These are phyloP conservation scores for Aspergillus brunneoviolaceus DNA, from an alignment of 2,329 filamentous ascomycete species.

Conservation along the genomic window DNA sequence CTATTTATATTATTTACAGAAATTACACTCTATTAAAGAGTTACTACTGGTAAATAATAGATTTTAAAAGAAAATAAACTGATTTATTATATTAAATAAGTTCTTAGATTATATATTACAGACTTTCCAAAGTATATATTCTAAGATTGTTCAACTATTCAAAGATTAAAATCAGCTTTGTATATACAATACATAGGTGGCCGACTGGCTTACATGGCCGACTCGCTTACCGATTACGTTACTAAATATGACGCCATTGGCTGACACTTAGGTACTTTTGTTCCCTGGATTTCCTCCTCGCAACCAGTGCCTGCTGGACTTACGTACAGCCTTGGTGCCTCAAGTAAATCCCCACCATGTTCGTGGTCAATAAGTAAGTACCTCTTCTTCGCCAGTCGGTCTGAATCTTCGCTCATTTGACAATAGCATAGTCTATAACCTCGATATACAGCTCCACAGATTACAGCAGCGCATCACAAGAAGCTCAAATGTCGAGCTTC, in stretches of 20 bases:
- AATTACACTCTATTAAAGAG: too few species aligned
- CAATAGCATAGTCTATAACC: conserved; percentile 54
- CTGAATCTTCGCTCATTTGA: neutral
- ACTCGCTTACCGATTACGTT: neutral
- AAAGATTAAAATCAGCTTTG: too few species aligned
- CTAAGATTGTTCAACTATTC: too few species aligned
- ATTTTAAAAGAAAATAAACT: too few species aligned
- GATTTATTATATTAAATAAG: too few species aligned
- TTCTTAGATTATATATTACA: too few species aligned
- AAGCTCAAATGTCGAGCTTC: conserved; percentile 4
- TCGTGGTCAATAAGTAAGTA: neutral
- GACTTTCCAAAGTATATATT: too few species aligned
- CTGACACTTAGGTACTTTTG: neutral
- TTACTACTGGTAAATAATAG: too few species aligned
- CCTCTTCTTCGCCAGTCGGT: neutral
- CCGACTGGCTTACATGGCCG: too few species aligned
- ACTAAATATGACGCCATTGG: neutral
- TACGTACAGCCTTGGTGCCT: neutral
- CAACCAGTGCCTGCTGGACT: neutral
- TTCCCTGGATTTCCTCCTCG: neutral
- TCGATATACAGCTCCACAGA: conserved; percentile 59
- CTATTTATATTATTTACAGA: too few species aligned
- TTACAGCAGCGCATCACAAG: conserved; percentile 48
- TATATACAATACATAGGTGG: too few species aligned
- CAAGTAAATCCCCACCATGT: neutral